phyloP scores from a whole-genome alignment of 1,284 basidiomycete genomes.

The Moniliella sp. region DNA sequence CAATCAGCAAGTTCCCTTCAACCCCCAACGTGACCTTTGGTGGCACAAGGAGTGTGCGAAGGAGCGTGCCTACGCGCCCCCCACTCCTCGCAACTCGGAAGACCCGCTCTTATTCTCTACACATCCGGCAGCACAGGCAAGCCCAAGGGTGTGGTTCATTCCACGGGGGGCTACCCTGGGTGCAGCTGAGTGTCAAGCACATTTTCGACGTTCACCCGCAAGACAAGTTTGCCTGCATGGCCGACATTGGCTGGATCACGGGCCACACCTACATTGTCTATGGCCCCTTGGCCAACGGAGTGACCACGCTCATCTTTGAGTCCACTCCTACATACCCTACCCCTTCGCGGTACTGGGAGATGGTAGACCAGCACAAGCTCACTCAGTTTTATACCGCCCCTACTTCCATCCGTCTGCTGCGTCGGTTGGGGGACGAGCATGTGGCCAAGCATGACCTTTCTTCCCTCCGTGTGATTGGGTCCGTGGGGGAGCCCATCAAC shows the following conservation, averaged over 20 bases:
- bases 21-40: slow-evolving; percentile 71
- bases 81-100: slow-evolving; percentile 64
- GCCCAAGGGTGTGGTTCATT: slow-evolving; percentile 90
- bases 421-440: slow-evolving; percentile 66
- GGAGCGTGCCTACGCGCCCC: slow-evolving; percentile 71
- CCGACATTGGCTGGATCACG: slow-evolving; percentile 96
- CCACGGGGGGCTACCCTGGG: slow-evolving; percentile 79
- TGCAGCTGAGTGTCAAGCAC: slow-evolving; percentile 80
- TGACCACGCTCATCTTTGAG: slow-evolving; percentile 82
- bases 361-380: slow-evolving; percentile 72
- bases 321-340: slow-evolving; percentile 94
- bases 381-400: slow-evolving; percentile 41
- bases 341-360: slow-evolving; percentile 87
- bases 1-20: slow-evolving; percentile 55
- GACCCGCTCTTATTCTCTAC: slow-evolving; percentile 96
- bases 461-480: slow-evolving; percentile 65
- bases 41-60: slow-evolving; percentile 75
- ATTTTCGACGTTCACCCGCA: slow-evolving; percentile 81
- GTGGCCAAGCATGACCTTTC: slow-evolving; percentile 65
- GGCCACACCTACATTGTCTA: slow-evolving; percentile 95
- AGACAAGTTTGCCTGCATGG: slow-evolving; percentile 74
- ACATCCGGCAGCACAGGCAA: slow-evolving; percentile 81
- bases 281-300: slow-evolving; percentile 73
- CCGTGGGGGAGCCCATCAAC: slow-evolving; percentile 94
- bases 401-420: slow-evolving; percentile 57